phyloP scores from a whole-genome alignment of 2,329 filamentous ascomycete species.

The Aspergillus texensis region DNA sequence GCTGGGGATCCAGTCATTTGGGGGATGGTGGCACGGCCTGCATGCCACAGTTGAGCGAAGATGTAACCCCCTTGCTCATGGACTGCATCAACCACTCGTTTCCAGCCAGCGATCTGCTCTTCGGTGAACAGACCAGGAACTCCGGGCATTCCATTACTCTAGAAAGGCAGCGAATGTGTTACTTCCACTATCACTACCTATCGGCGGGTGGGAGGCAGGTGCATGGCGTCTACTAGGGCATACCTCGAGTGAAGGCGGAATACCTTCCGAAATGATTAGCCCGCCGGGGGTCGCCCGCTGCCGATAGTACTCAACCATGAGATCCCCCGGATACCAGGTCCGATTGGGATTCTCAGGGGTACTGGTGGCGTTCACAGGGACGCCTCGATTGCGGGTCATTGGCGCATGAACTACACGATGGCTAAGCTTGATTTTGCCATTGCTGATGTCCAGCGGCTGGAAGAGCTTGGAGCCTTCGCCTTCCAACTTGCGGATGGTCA shows the following conservation, averaged over 20 bases:
- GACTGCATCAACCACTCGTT: slow-evolving; percentile 54
- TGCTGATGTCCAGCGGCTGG: slow-evolving; percentile 47
- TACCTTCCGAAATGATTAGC: slow-evolving; percentile 42
- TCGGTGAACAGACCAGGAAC: slow-evolving; percentile 37
- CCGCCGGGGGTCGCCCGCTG: slow-evolving; percentile 43
- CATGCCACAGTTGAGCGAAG: slow-evolving; percentile 46
- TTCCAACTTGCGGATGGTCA: slow-evolving; percentile 26
- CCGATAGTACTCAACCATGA: slow-evolving; percentile 44
- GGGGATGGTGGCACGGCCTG: slow-evolving; percentile 51
- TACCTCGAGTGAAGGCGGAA: slow-evolving; percentile 44
- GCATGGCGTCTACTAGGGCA: neutral
- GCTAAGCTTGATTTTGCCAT: slow-evolving; percentile 52
- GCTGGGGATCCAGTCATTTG: slow-evolving; percentile 43
- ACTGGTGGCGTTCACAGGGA: slow-evolving; percentile 46
- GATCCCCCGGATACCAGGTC: slow-evolving; percentile 52
- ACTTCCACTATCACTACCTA: neutral
- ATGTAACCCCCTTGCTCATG: slow-evolving; percentile 56
- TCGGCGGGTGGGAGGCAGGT: too few relatives aligned
- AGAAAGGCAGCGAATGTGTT: neutral
- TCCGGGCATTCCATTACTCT: slow-evolving; percentile 44
- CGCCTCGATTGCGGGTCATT: slow-evolving; percentile 57
- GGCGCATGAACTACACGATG: slow-evolving; percentile 58
- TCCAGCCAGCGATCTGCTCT: slow-evolving; percentile 54
- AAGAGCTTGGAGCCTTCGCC: slow-evolving; percentile 44
- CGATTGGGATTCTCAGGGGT: slow-evolving; percentile 53